Evolutionary conservation across 805 yeast species (phyloP), one percentile per base, ranked within the genome.

Genomic region (Candida pseudoglaebosa): DNA sequence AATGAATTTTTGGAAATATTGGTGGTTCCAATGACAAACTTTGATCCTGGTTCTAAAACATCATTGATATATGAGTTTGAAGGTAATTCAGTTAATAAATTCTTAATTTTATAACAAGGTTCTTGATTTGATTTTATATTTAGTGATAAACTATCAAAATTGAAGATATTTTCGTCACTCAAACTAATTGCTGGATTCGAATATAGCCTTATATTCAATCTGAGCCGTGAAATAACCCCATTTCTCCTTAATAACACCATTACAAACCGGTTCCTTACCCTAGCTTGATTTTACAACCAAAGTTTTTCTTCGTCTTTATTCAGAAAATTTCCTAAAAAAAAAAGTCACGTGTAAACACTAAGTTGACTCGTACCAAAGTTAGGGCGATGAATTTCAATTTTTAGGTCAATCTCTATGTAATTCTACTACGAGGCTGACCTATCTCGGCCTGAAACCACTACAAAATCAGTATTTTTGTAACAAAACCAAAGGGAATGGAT

Each of bases 111-210:
- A 26, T 5, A 15, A 7, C 28, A 29, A 18, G 17, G 10, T 6
- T n/a, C n/a, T 8, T 8, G 5, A 9, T 16, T n/a, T 4, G 36
- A 14, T 10, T 36, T 21, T 13, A 36, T 14, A 26, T 30, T 35
- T 14, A 13, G 34, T 13, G 32, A 14, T 10, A 19, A 29, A 10
- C 20, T 24, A 17, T 43, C 40, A 20, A 34, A 37, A 9, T 37
- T 5, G 24, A n/a, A 20, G 10, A 40, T 24, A 4, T 37, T 28
- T 19, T 46, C 50, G 9, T 41, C 53, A 31, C 36, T 39, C 24
- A 48, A 28, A 5, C 42, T 29, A 4, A 45, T 34, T 4, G 53
- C 36, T 12, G 21, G 31, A 7, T 42, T 34, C 12, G 45, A 39
- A 30, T 39, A 33, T 2, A 26, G 28, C 6, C 40, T 17, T 3